Evolutionary conservation across 2,329 filamentous ascomycete genomes (phyloP).

Genomic region (Penicillium digitatum): DNA sequence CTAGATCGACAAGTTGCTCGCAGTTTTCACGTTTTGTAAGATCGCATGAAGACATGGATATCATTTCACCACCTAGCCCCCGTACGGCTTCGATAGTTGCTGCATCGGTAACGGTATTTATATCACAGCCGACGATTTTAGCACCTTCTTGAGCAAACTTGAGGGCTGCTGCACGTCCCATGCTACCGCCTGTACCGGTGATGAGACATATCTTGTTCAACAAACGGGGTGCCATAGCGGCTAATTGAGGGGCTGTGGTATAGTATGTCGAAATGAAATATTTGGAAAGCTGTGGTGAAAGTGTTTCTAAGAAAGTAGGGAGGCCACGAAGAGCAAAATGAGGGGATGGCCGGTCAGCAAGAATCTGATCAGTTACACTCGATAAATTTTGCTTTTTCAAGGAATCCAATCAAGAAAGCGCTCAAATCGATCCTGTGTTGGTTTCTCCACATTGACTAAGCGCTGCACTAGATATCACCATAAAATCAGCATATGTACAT

Average conservation of each 20-base stretch:
- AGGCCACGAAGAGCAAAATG: background rate
- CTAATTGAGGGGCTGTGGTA: background rate
- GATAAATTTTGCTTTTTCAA: slow-evolving; percentile 1
- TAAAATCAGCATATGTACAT: background rate
- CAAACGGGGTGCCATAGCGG: background rate
- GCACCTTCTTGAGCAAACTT: slow-evolving; percentile 2
- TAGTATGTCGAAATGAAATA: background rate
- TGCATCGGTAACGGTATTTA: background rate
- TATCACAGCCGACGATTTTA: background rate
- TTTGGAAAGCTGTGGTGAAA: background rate
- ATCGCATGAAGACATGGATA: background rate
- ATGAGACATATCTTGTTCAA: slow-evolving; percentile 3
- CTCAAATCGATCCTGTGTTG: background rate
- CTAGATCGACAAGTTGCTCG: background rate
- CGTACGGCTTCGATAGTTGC: background rate
- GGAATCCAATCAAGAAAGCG: background rate
- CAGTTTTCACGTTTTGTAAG: background rate
- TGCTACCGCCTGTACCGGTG: background rate
- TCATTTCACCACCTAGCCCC: background rate
- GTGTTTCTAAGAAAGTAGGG: background rate
- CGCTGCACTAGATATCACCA: background rate
- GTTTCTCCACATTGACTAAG: background rate
- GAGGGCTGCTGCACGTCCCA: slow-evolving; percentile 6
- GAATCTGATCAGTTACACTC: no score
- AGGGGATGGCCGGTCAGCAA: background rate